A percentile compares a stretch with the other conserved stretches of the same genome.
Conservation (phyloP, 192 early-diverging fungal species). For the Backusella tarrabulga region DNA sequence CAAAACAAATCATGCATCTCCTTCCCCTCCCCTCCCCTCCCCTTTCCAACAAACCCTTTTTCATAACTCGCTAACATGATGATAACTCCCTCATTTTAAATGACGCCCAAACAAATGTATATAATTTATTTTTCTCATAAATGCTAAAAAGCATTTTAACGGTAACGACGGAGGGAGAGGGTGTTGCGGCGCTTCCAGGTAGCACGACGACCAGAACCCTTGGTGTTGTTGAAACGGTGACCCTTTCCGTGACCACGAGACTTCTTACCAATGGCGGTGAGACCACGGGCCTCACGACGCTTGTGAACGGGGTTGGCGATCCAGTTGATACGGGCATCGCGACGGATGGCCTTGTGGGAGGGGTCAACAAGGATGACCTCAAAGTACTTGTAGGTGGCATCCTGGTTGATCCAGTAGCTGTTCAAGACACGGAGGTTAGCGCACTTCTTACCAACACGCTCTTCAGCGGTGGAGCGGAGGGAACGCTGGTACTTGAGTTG, state of each 20-base stretch:
- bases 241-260: conserved; percentile 97
- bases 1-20: neutral
- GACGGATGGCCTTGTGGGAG: conserved; percentile 95
- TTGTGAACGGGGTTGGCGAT: conserved; percentile 97
- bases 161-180: conserved; percentile 90
- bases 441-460: conserved; percentile 97
- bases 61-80: too few relatives aligned
- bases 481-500: conserved; percentile 99
- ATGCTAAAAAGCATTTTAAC: conserved; percentile 52
- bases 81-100: neutral
- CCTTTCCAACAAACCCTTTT: neutral
- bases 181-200: conserved; percentile 96
- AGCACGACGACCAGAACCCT: conserved; percentile 90
- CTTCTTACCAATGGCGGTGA: conserved; percentile 96
- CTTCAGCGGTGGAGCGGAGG: conserved; percentile 89
- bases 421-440: conserved; percentile 96
- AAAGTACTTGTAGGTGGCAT: conserved; percentile 98
- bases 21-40: too few relatives aligned
- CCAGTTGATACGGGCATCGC: conserved; percentile 99
- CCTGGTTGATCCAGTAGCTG: conserved; percentile 99
- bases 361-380: conserved; percentile 99
- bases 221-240: conserved; percentile 95
- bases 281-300: conserved; percentile 96
- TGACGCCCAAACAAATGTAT: conserved; percentile 5
- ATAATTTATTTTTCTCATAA: neutral